phyloP scores from a whole-genome alignment of 768 basidiomycete species.

The Mycena alexandri region DNA sequence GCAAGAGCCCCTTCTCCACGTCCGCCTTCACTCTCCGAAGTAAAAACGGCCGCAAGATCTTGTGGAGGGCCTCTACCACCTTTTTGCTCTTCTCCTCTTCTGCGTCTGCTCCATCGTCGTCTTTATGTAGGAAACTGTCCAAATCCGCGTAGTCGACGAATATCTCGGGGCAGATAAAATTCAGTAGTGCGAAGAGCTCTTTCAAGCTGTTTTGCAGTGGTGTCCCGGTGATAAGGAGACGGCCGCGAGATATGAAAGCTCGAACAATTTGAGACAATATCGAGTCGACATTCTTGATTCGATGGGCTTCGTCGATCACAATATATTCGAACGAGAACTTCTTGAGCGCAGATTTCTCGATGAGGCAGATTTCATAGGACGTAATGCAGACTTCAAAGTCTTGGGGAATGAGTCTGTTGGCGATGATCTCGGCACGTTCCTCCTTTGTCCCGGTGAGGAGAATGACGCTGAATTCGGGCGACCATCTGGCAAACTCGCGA shows the following conservation, averaged over 20 bases:
- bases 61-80: slow-evolving; percentile 97
- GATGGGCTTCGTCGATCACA: slow-evolving; percentile 97
- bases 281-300: slow-evolving; percentile 99
- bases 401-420: slow-evolving; percentile 81
- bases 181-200: slow-evolving; percentile 91
- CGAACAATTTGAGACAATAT: slow-evolving; percentile 96
- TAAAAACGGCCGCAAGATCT: slow-evolving; percentile 95
- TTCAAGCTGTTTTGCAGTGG: slow-evolving; percentile 97
- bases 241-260: slow-evolving; percentile 87
- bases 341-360: slow-evolving; percentile 92
- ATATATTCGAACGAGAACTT: slow-evolving; percentile 99
- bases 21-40: slow-evolving; percentile 95
- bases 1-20: slow-evolving; percentile 95
- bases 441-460: slow-evolving; percentile 90
- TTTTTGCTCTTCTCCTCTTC: slow-evolving; percentile 91
- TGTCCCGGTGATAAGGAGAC: slow-evolving; percentile 96
- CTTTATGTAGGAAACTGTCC: slow-evolving; percentile 94
- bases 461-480: slow-evolving; percentile 86
- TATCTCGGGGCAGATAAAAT: slow-evolving; percentile 98
- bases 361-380: slow-evolving; percentile 96
- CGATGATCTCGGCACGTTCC: slow-evolving; percentile 87
- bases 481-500: slow-evolving; percentile 93
- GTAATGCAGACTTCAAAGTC: slow-evolving; percentile 97
- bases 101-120: slow-evolving; percentile 71
- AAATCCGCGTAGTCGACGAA: slow-evolving; percentile 93